Evolutionary conservation across 2,329 filamentous ascomycete genomes (phyloP).

Genomic region (Alternaria solani): DNA sequence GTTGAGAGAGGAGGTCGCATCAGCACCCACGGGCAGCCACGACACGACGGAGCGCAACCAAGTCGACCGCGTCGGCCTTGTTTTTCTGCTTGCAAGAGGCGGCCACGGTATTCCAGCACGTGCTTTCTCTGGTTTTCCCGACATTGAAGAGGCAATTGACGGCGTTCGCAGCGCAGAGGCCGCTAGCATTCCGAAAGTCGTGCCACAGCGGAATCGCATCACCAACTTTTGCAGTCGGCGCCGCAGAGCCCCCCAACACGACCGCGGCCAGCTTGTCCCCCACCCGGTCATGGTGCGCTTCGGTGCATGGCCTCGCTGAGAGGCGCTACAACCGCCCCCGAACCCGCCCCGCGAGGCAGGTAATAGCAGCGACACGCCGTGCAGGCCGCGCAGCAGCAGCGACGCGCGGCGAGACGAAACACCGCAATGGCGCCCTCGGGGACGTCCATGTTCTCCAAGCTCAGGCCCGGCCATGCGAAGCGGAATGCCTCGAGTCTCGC

Average conservation of each 20-base stretch:
- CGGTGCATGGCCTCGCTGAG: constrained; percentile 46
- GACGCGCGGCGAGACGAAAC: constrained; percentile 24
- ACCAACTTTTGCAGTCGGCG: constrained; percentile 15
- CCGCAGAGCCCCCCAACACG: constrained; percentile 9
- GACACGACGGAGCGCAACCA: background rate
- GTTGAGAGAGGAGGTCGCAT: constrained; percentile 17
- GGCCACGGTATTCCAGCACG: background rate
- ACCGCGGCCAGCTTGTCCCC: constrained; percentile 10
- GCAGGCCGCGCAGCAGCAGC: constrained; percentile 19
- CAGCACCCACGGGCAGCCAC: constrained; percentile 7
- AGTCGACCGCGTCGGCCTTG: constrained; percentile 3
- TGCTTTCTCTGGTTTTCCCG: background rate
- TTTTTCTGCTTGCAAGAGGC: constrained; percentile 7
- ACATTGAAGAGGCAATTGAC: background rate
- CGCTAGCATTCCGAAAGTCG: constrained; percentile 22
- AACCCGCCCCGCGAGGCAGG: constrained; percentile 8
- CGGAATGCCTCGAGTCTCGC: constrained; percentile 48
- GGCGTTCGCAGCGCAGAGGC: constrained; percentile 6
- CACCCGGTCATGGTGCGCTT: constrained; percentile 37
- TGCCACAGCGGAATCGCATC: constrained; percentile 34
- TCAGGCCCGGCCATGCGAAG: constrained; percentile 50
- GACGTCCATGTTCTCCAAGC: constrained; percentile 52
- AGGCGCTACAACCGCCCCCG: constrained; percentile 28
- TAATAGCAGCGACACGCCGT: background rate
- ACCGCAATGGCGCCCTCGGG: constrained; percentile 49